Evolutionary conservation across 169 alveolate species (phyloP).

Genomic region (Eimeria necatrix): DNA sequence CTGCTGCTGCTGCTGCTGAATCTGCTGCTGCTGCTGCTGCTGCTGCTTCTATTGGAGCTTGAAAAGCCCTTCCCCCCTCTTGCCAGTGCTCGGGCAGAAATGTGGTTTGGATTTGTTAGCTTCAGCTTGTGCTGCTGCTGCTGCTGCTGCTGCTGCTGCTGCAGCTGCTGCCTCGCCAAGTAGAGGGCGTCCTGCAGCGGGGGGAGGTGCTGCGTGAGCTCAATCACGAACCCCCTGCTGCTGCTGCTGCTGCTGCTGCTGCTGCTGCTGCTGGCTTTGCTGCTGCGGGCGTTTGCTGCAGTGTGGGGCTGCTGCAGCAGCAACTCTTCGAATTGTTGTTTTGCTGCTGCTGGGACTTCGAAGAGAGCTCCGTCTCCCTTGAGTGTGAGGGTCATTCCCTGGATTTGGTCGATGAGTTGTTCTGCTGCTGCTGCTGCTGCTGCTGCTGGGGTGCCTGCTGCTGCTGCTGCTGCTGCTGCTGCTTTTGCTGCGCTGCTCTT

Average conservation of each 20-base stretch:
- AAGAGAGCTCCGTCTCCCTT: constrained; percentile 71
- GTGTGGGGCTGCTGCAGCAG: not conserved
- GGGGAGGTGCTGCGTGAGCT: not conserved
- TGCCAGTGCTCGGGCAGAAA: constrained; percentile 23
- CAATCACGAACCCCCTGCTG: not conserved
- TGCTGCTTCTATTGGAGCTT: not conserved
- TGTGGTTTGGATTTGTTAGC: constrained; percentile 49
- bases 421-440: too few species aligned
- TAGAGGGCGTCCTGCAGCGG: constrained; percentile 54
- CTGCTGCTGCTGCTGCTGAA: not conserved
- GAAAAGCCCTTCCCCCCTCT: not conserved
- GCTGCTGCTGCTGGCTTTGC: not conserved
- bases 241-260: constrained; percentile 13
- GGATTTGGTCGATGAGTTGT: too few species aligned
- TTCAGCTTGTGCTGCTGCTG: not conserved
- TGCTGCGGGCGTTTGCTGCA: too few species aligned
- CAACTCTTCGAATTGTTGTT: not conserved
- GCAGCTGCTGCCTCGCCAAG: constrained; percentile 31
- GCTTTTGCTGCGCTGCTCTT: constrained; percentile 42
- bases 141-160: constrained; percentile 52
- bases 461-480: too few species aligned
- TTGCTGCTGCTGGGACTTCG: constrained; percentile 14
- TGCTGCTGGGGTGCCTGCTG: too few species aligned
- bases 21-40: constrained; percentile 10
- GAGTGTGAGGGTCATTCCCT: constrained; percentile 35